phyloP scores from a whole-genome alignment of 345 rosid genomes.

The Acer campestre region DNA sequence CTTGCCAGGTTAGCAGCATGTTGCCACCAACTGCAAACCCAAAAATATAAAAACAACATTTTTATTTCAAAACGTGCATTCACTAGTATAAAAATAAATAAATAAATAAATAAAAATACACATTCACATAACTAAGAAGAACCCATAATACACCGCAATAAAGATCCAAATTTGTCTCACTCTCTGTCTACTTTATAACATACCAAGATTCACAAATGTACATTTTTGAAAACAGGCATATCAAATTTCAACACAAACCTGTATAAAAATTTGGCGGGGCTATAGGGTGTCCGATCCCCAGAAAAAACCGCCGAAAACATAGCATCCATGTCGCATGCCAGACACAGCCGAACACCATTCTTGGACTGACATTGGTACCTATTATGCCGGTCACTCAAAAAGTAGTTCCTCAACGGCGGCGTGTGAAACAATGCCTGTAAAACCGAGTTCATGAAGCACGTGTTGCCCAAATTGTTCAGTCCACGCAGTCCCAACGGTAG shows the following conservation, averaged over 20 bases:
- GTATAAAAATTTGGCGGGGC: conserved; percentile 63
- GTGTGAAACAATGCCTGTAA: conserved; percentile 64
- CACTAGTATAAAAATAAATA: not conserved
- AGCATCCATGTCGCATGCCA: conserved; percentile 63
- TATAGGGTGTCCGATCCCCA: conserved; percentile 58
- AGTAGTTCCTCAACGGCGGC: conserved; percentile 58
- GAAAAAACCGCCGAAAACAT: conserved; percentile 55
- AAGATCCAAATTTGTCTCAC: not conserved
- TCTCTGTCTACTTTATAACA: not conserved
- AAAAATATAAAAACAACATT: conserved; percentile 10
- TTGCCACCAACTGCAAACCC: conserved; percentile 64
- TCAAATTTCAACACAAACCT: conserved; percentile 34
- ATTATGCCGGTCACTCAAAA: conserved; percentile 57
- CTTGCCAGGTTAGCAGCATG: conserved; percentile 66
- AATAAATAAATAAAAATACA: not conserved
- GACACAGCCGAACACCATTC: conserved; percentile 37
- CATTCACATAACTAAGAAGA: too few species aligned
- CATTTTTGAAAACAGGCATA: not conserved
- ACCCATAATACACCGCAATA: not conserved
- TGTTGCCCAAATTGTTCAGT: conserved; percentile 60
- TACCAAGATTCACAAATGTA: not conserved
- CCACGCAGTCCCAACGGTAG: conserved; percentile 56
- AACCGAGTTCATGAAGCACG: conserved; percentile 74
- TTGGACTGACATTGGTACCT: conserved; percentile 46
- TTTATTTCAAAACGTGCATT: not conserved